Base-by-base conservation (phyloP, 495 filamentous ascomycete genomes). In the Antarctomyces pellizariae region DNA sequence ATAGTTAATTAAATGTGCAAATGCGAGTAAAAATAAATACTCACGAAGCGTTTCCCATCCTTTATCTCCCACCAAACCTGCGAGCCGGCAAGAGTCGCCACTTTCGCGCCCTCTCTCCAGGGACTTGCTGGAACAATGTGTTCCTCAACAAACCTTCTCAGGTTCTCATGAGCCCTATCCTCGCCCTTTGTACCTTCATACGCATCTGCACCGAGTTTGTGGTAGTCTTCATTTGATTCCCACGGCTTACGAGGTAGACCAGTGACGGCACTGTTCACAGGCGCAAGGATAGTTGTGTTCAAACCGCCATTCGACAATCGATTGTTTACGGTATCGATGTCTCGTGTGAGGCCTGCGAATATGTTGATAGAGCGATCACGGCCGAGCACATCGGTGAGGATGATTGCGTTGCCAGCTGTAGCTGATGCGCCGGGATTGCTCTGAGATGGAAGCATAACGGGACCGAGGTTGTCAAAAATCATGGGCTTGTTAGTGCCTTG, bases 231-330 rank as follows among this genome's bases (percentile, higher is more conserved):
- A 0, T 77, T 68, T 35, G 89, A 70, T 38, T 97, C 84, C 86
- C 86, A 97, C 2, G 86, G 86, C 42, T 95, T 95, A 31, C 76
- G 57, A 0, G 82, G 79, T 20, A 95, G 56, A 1, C 49, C 60
- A 36, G 71, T 71, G 34, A 97, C 65, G 1, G 66, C 79, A 20
- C 62, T 66, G 47, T 97, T 95, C 4, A 71, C 47, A 1, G 86
- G 89, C 1, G 86, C 86, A 0, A 97, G 61, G 14, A 97, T 75
- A 0, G 89, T 97, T 7, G 80, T 73, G 42, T 92, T 92, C 29
- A 59, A 45, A 0, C 54, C 40, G 1, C 52, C 46, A 45, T 80
- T 64, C 33, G 76, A 67, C 5, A 97, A 57, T 1, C 76, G 78
- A 10, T 56, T 54, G 7, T 67, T 57, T 20, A 90, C 60, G 18